phyloP scores from a whole-genome alignment of 2,329 filamentous ascomycete genomes.

The Ascochyta viciae-villosae region DNA sequence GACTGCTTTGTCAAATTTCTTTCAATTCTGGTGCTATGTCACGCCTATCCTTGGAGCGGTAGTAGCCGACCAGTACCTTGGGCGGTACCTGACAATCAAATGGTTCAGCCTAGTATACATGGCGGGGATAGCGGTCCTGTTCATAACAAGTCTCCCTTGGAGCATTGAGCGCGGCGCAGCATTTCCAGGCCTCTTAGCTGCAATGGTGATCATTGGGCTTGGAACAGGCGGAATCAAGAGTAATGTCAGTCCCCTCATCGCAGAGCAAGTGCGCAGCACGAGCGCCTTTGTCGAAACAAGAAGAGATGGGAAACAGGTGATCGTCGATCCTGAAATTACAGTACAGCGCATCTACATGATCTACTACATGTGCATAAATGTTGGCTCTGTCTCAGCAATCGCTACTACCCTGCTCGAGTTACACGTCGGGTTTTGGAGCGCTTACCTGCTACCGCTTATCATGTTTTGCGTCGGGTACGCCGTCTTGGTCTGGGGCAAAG shows the following conservation, averaged over 20 bases:
- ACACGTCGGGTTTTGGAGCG: conserved; percentile 74
- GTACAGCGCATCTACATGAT: conserved; percentile 62
- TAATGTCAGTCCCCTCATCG: conserved; percentile 67
- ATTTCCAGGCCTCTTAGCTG: conserved; percentile 69
- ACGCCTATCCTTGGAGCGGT: conserved; percentile 58
- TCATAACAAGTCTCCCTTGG: conserved; percentile 67
- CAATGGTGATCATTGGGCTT: conserved; percentile 73
- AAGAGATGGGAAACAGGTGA: conserved; percentile 50
- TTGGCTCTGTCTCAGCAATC: conserved; percentile 72
- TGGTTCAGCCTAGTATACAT: conserved; percentile 70
- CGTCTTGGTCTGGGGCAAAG: conserved; percentile 51
- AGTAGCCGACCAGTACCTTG: conserved; percentile 71
- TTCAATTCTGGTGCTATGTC: conserved; percentile 59
- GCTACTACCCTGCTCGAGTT: conserved; percentile 74
- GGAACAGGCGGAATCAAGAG: conserved; percentile 84
- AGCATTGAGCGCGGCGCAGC: conserved; percentile 67
- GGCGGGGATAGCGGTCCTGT: conserved; percentile 70
- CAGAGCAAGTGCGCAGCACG: conserved; percentile 56
- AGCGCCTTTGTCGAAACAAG: conserved; percentile 51
- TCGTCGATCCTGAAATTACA: conserved; percentile 56
- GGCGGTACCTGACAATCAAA: conserved; percentile 74
- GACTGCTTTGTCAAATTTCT: conserved; percentile 56
- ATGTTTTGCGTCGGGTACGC: conserved; percentile 71
- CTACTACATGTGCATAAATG: conserved; percentile 76
- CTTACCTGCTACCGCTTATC: conserved; percentile 67